These are phyloP conservation scores for Cryptosporidium ryanae DNA, from an alignment of 169 alveolate genomes.

Conservation along the genomic window DNA sequence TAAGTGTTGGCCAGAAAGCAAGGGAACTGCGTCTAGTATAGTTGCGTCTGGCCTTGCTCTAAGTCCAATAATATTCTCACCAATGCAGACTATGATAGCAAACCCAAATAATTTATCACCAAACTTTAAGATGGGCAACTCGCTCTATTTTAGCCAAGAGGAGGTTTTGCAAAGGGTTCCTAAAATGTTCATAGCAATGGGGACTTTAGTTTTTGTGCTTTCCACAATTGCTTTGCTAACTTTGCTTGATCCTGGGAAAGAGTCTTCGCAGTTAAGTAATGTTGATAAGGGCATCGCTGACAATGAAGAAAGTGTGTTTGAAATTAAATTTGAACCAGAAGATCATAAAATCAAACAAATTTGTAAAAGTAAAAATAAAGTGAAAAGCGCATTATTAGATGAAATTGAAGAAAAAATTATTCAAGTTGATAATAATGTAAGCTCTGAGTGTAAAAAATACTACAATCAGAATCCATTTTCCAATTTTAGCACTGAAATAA, in stretches of 20 bases:
- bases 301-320: no score
- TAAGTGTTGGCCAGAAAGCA: constrained; percentile 36
- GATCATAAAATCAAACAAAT: no score
- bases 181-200: constrained; percentile 60
- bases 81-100: constrained; percentile 45
- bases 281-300: neutral
- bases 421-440: no score
- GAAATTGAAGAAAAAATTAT: no score
- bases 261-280: neutral
- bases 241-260: constrained; percentile 34
- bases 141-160: constrained; percentile 32
- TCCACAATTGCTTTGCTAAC: constrained; percentile 27
- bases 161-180: constrained; percentile 52
- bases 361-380: no score
- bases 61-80: constrained; percentile 68
- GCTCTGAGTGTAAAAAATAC: no score
- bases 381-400: no score
- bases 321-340: no score
- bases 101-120: constrained; percentile 46
- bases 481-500: no score
- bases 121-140: constrained; percentile 15
- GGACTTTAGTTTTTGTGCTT: neutral
- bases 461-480: no score
- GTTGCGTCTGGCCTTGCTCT: constrained; percentile 59
- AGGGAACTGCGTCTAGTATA: constrained; percentile 52